Conservation (phyloP, 768 basidiomycete species). For the Suillus decipiens region DNA sequence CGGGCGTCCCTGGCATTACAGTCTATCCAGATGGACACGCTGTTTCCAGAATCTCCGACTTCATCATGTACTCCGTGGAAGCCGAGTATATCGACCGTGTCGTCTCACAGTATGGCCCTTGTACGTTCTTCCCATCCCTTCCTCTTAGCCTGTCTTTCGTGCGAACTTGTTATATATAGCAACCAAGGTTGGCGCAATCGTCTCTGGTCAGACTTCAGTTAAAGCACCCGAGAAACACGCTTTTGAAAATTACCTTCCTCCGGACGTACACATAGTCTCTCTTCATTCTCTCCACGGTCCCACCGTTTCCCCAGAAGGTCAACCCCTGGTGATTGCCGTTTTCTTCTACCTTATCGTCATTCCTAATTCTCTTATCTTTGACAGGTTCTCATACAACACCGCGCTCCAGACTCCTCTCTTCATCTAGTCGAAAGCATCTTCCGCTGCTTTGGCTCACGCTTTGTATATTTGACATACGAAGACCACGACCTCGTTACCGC, state of each 20-base stretch:
- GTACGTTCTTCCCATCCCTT: constrained; percentile 45
- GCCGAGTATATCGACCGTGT: constrained; percentile 83
- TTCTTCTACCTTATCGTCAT: not conserved
- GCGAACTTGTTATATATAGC: constrained; percentile 47
- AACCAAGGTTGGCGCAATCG: constrained; percentile 89
- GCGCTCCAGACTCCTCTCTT: constrained; percentile 74
- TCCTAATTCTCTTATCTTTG: constrained; percentile 6
- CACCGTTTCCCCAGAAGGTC: constrained; percentile 81
- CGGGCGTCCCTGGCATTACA: constrained; percentile 61
- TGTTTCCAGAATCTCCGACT: constrained; percentile 88
- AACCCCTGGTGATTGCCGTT: constrained; percentile 71
- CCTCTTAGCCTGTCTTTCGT: constrained; percentile 8
- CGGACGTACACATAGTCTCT: constrained; percentile 87
- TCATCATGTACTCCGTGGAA: constrained; percentile 94
- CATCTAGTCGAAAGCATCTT: constrained; percentile 81
- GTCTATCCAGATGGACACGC: constrained; percentile 81
- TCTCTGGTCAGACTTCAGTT: constrained; percentile 95
- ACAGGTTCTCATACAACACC: constrained; percentile 87
- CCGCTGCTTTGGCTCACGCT: constrained; percentile 76
- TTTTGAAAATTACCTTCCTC: constrained; percentile 85
- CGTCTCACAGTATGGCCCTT: constrained; percentile 91
- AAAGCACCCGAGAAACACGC: constrained; percentile 92
- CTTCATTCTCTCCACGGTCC: constrained; percentile 96
- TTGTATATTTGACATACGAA: constrained; percentile 92
- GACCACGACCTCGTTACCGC: constrained; percentile 97